phyloP scores from a whole-genome alignment of 2,329 filamentous ascomycete genomes.

The Exophiala sp. region DNA sequence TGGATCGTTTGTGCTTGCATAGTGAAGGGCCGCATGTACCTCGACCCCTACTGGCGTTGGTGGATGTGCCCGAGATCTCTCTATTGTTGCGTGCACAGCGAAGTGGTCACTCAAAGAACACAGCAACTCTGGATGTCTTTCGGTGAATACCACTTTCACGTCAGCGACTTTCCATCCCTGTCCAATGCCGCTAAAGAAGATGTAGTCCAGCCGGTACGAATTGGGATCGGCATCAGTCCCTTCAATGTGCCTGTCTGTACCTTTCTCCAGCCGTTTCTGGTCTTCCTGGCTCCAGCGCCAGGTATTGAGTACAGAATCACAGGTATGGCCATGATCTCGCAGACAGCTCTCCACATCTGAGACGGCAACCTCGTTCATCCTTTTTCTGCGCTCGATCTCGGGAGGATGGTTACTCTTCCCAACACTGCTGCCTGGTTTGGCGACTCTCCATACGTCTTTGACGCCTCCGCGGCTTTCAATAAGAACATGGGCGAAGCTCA shows the following conservation, averaged over 20 bases:
- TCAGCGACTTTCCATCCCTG: slow-evolving; percentile 65
- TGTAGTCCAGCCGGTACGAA: slow-evolving; percentile 90
- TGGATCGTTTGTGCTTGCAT: slow-evolving; percentile 5
- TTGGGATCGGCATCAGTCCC: slow-evolving; percentile 64
- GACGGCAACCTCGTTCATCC: slow-evolving; percentile 39
- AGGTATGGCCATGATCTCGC: slow-evolving; percentile 77
- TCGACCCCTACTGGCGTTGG: slow-evolving; percentile 4
- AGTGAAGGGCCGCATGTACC: slow-evolving; percentile 12
- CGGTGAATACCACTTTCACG: slow-evolving; percentile 72
- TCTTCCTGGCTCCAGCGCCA: slow-evolving; percentile 81
- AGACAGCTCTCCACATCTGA: slow-evolving; percentile 79
- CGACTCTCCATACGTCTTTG: slow-evolving; percentile 75
- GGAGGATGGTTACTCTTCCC: slow-evolving; percentile 66
- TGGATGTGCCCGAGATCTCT: slow-evolving; percentile 5
- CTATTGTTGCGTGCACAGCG: slow-evolving; percentile 76
- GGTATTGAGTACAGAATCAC: slow-evolving; percentile 81
- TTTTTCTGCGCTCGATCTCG: slow-evolving; percentile 63
- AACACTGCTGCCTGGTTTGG: slow-evolving; percentile 79
- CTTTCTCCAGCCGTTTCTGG: slow-evolving; percentile 64
- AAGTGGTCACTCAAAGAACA: slow-evolving; percentile 96
- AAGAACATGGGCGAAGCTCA: slow-evolving; percentile 77
- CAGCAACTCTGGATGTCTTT: slow-evolving; percentile 72
- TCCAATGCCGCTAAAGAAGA: slow-evolving; percentile 61
- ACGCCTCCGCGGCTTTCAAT: slow-evolving; percentile 76
- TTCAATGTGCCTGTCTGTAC: slow-evolving; percentile 62